Evolutionary conservation across 2,329 filamentous ascomycete species (phyloP).

Genomic region (Colletotrichum plurivorum): DNA sequence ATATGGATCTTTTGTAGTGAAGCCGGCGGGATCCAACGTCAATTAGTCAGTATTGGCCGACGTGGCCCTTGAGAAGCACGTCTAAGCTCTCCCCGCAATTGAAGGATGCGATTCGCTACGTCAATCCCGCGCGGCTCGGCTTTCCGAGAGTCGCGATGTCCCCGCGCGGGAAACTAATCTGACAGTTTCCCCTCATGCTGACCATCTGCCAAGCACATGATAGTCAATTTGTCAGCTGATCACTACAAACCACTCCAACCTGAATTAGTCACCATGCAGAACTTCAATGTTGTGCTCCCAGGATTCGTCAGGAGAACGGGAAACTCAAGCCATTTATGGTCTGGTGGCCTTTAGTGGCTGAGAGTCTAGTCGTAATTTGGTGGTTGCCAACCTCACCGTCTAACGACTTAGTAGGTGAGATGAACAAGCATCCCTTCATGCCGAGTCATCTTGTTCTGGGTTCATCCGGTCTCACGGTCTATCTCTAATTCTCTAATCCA

Average conservation of each 20-base stretch:
- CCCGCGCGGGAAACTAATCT: slow-evolving; percentile 4
- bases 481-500: neutral
- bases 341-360: too few species aligned
- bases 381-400: too few species aligned
- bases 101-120: slow-evolving; percentile 13
- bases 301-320: too few species aligned
- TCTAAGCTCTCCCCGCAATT: neutral
- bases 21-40: neutral
- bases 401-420: too few species aligned
- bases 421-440: neutral
- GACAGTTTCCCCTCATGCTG: too few species aligned
- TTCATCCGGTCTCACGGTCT: neutral
- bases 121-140: slow-evolving; percentile 30
- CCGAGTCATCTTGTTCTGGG: neutral
- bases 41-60: neutral
- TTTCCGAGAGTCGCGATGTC: neutral
- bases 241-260: neutral
- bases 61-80: neutral
- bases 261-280: too few species aligned
- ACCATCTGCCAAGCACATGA: too few species aligned
- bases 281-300: too few species aligned
- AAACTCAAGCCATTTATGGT: too few species aligned
- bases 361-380: too few species aligned
- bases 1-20: neutral
- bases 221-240: slow-evolving; percentile 12